These are phyloP conservation scores for Trichoderma sp. DNA, from an alignment of 2,329 filamentous ascomycete species.

Conservation along the genomic window DNA sequence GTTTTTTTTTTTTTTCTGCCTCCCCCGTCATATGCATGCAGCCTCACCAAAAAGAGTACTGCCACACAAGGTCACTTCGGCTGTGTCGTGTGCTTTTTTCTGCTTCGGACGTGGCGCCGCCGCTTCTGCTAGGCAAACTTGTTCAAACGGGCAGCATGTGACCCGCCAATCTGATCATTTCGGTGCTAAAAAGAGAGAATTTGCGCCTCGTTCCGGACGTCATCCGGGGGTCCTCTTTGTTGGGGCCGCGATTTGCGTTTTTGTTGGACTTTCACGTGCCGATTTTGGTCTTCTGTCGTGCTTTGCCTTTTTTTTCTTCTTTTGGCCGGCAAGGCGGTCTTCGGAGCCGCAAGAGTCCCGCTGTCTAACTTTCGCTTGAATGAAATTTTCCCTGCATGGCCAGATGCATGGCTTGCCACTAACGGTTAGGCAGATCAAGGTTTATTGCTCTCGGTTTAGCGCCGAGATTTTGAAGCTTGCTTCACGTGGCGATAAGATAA, in stretches of 20 bases:
- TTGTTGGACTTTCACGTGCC: slow-evolving; percentile 22
- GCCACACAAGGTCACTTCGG: slow-evolving; percentile 9
- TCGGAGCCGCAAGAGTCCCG: background rate
- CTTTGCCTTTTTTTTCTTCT: background rate
- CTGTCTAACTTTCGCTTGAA: background rate
- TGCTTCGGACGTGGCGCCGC: slow-evolving; percentile 23
- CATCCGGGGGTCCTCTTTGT: slow-evolving; percentile 18
- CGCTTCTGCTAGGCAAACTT: slow-evolving; percentile 5
- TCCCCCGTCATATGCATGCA: background rate
- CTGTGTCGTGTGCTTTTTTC: slow-evolving; percentile 21
- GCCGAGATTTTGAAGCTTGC: background rate
- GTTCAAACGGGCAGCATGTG: slow-evolving; percentile 24
- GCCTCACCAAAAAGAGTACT: slow-evolving; percentile 5
- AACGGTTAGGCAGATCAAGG: background rate
- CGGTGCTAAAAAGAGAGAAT: background rate
- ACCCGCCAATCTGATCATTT: slow-evolving; percentile 22
- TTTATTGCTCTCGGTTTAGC: background rate
- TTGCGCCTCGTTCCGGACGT: slow-evolving; percentile 4
- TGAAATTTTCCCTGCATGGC: background rate
- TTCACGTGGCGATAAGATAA: slow-evolving; percentile 41
- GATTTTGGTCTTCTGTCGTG: slow-evolving; percentile 6
- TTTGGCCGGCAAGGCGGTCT: background rate
- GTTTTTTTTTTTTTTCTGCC: slow-evolving; percentile 11
- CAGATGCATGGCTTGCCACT: background rate
- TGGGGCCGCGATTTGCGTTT: slow-evolving; percentile 9